Conservation (phyloP, 179 eudicot species). For the Beta macrorhiza region DNA sequence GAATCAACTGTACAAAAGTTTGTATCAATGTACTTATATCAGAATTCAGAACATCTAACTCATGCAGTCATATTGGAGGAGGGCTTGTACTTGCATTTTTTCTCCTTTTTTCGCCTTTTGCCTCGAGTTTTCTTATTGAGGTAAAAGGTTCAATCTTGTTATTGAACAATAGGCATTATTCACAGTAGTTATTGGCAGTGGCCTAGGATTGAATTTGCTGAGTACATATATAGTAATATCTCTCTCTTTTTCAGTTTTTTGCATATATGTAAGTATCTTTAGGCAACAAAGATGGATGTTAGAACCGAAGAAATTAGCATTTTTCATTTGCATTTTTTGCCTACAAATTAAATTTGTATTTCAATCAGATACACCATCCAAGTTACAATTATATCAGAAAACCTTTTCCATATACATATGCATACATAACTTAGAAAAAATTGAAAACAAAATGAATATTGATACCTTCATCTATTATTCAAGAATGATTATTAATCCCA, state of each 20-base stretch:
- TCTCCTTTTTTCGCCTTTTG: neutral
- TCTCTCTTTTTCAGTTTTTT: neutral
- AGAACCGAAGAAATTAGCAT: neutral
- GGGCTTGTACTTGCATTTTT: conserved; percentile 16
- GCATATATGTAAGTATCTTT: neutral
- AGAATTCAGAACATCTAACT: neutral
- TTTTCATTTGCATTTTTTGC: neutral
- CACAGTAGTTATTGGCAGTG: conserved; percentile 6
- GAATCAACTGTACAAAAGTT: conserved; percentile 28
- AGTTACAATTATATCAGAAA: neutral
- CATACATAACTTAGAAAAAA: neutral
- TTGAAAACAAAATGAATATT: neutral
- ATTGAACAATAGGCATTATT: conserved; percentile 10
- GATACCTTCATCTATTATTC: neutral
- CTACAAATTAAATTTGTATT: neutral
- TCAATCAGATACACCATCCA: neutral
- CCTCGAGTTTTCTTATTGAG: neutral
- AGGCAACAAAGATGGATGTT: neutral
- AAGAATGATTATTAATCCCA: neutral
- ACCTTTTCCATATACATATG: neutral
- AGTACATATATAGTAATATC: neutral
- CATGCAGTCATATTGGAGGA: neutral
- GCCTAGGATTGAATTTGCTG: conserved; percentile 4
- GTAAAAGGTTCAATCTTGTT: conserved; percentile 15
- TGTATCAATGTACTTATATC: conserved; percentile 10